Conservation (phyloP, 176 grass and related monocot genomes). For the Cocos nucifera region DNA sequence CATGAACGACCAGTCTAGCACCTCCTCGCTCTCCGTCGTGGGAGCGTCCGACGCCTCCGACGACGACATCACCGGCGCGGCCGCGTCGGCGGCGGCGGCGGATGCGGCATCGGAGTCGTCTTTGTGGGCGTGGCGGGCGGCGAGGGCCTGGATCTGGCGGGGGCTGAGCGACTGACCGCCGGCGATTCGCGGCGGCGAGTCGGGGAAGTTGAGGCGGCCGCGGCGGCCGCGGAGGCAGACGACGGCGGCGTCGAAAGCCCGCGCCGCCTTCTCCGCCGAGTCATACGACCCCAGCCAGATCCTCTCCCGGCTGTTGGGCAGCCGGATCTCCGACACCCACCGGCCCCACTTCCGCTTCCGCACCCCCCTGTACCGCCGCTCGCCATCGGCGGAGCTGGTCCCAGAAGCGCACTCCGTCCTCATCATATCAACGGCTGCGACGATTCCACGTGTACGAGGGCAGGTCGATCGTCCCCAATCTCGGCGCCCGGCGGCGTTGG, state of each 20-base stretch:
- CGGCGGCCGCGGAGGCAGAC: constrained; percentile 6
- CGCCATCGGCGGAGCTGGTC: background rate
- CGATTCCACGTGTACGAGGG: too few species aligned
- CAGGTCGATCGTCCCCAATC: too few species aligned
- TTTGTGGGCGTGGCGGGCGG: background rate
- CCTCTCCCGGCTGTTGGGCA: constrained; percentile 1
- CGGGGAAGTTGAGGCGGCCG: background rate
- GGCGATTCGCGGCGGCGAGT: background rate
- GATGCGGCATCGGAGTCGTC: background rate
- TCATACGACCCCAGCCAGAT: constrained; percentile 9
- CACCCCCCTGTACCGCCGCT: background rate
- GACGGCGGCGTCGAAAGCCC: constrained; percentile 1
- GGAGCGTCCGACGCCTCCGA: background rate
- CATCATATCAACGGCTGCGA: background rate
- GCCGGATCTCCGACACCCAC: constrained; percentile 8
- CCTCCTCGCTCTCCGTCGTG: background rate
- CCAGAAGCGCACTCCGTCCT: background rate
- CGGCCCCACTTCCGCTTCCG: constrained; percentile 2
- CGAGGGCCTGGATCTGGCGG: constrained; percentile 1
- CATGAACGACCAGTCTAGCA: constrained; percentile 5
- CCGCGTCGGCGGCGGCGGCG: background rate
- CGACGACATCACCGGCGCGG: background rate
- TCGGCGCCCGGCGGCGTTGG: too few species aligned
- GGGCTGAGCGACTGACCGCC: background rate
- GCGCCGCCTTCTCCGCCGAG: constrained; percentile 2